Evolutionary conservation across 2,329 filamentous ascomycete genomes (phyloP), one percentile per base, ranked within the genome.

Genomic region (Tolypocladium nubicola): DNA sequence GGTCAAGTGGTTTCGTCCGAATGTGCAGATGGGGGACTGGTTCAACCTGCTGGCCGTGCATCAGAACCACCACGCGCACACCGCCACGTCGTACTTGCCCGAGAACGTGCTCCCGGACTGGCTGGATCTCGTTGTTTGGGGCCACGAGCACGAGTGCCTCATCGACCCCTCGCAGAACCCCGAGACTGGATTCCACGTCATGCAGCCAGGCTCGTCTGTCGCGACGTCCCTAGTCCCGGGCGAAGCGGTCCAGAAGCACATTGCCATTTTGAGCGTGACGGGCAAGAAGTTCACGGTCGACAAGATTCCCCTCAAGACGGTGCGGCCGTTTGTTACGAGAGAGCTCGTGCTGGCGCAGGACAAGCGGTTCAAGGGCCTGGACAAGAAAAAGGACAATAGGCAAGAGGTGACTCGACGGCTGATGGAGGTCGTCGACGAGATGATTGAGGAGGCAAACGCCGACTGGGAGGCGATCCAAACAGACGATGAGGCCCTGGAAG

Each of bases 11-110:
- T 97, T 90, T 67, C 86, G 88, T 26, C 93, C 93, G 0, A 83
- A 82, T 21, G 81, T 86, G 19, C 89, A 96, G 63, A 87, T 87
- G 67, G 65, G 83, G 21, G 91, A 97, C 64, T 99, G 93, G 89
- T 99, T 97, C 78, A 97, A 97, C 67, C 72, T 99, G 58, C 86
- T 99, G 75, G 87, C 89, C 41, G 89, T 99, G 3, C 94, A 99
- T 68, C 94, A 99, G 68, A 99, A 99, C 64, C 94, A 97, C 67
- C 85, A 94, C 66, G 90, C 92, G 0, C 88, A 97, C 67, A 96
- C 90, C 0, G 84, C 92, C 21, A 97, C 93, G 0, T 87, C 89
- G n/a, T 97, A 96, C 67, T 80, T 99, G 0, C 93, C 95, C 0
- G 95, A 99, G 67, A 90, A 88, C 64, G 94, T 97, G 65, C 77